Base-by-base conservation (phyloP, 1,284 basidiomycete species). In the Naganishia sp. region DNA sequence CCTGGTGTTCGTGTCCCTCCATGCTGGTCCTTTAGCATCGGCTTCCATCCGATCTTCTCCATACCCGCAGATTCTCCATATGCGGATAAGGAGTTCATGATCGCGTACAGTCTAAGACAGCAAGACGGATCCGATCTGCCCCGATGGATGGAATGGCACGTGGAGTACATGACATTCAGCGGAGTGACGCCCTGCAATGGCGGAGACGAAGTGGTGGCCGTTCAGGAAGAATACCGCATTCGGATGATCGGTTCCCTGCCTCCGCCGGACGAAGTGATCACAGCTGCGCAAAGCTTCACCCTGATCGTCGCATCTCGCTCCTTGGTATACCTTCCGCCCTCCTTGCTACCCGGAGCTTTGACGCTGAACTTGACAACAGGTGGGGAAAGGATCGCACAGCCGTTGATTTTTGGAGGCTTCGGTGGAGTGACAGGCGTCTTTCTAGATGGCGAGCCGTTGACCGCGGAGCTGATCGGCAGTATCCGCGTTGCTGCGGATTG, bases 11-110 rank as follows among this genome's bases (percentile, higher is more conserved):
- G 92, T 52, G 84, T 95, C 10, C 93, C 92, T 0, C 85, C 86
- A 2, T 81, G 82, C 36, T 96, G 93, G 92, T 92, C 90, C 0
- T 97, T 95, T 79, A 93, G 90, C 72, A 84, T 97, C 66, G 94
- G 94, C 11, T 87, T 96, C 72, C 81, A 86, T 49, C 82, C 85
- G 57, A 93, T 90, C 1, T 90, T 88, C 75, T 16, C 53, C n/a
- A 18, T 36, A 39, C 18, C 33, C 13, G 36, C 79, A 15, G 55
- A 67, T 36, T 23, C 36, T 7, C 36, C 23, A 57, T 31, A 43
- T 25, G 1, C 16, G 11, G 33, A 18, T 7, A 42, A 3, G 6
- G 6, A 9, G 3, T 16, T 55, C 3, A 33, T 5, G 3, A 52
- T 61, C 18, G 44, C 48, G 3, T 61, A 61, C 21, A 50, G 21